Base-by-base conservation (phyloP, 345 rosid genomes). In the Crucihimalaya himalaica region DNA sequence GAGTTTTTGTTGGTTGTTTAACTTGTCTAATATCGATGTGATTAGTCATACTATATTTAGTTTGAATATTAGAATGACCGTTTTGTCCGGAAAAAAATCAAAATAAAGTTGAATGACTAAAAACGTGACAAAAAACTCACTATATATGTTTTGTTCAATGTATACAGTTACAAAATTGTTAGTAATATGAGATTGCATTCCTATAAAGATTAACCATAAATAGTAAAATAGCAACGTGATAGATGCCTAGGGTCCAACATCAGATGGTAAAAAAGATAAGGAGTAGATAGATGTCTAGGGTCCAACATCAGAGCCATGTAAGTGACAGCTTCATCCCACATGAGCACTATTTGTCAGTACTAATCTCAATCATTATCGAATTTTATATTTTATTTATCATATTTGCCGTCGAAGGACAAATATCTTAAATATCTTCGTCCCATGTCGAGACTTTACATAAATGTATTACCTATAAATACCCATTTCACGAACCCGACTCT, bases 291-390 rank as follows among this genome's bases (percentile, higher is more conserved):
- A 66, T 46, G 48, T 23, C 16, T 47, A 12, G 31, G 39, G 51
- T 8, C n/a, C n/a, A 62, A 52, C n/a, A 40, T 52, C 47, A 63
- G 27, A 54, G 27, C 28, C 46, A 43, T 20, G 74, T 75, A 68
- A 75, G 68, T 68, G 79, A 75, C 74, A 75, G 79, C 79, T 68
- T 59, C 6, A 60, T 51, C 69, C 63, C 79, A 75, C 79, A 60
- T 75, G 79, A 50, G 21, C 32, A 59, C 28, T 28, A 20, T 18
- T 74, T 57, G 78, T 66, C 73, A 50, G 32, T 58, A 48, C 3
- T 48, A 47, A 50, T 40, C 54, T 75, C 68, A 67, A 75, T 75
- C 68, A 67, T 59, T 31, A 7, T 37, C 19, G 4, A 29, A 23
- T 1, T 39, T 23, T 18, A 46, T 32, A 2, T 29, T 59, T 65